Evolutionary conservation across 371 early-diverging fungal genomes (phyloP), one percentile per base, ranked within the genome.

Genomic region (Mucor circinelloides): DNA sequence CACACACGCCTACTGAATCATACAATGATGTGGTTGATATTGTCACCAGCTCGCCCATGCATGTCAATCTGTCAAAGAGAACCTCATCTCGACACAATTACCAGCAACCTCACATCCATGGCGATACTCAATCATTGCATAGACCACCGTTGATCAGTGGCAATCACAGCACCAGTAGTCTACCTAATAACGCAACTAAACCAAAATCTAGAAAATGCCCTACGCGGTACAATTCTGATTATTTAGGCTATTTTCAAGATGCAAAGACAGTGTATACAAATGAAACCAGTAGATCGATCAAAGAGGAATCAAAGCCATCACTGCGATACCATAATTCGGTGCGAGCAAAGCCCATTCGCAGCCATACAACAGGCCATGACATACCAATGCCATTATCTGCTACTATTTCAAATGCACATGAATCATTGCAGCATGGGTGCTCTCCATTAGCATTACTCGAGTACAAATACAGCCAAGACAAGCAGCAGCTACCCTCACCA

Each of bases 181-280:
- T 21, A 10, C 21, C 7, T 0, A 6, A 46, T 10, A 34, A 9
- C 34, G 10, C 23, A 21, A 19, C 46, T 9, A 21, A 21, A 46
- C 9, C 46, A n/a, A 46, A 46, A 17, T 19, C 46, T 46, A 46
- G 10, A 46, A 8, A n/a, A 7, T 1, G 8, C 21, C 46, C 19
- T 17, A 46, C 8, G n/a, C 19, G 21, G 19, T 46, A 46, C 21
- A 6, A 46, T 46, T 46, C 46, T 21, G 36, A 32, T 17, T 19
- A 52, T 34, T 17, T 38, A 15, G 23, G 52, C 27, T 66, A 62
- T 25, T 70, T 70, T 31, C 71, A 70, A 52, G 71, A 70, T 21
- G 34, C 36, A 12, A 56, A 62, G 6, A 63, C 71, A 1, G 60
- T 59, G n/a, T 55, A 54, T 27, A 57, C 65, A 3, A 66, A 70